Conservation (phyloP, 2,329 filamentous ascomycete species). For the Fusarium drepaniforme region DNA sequence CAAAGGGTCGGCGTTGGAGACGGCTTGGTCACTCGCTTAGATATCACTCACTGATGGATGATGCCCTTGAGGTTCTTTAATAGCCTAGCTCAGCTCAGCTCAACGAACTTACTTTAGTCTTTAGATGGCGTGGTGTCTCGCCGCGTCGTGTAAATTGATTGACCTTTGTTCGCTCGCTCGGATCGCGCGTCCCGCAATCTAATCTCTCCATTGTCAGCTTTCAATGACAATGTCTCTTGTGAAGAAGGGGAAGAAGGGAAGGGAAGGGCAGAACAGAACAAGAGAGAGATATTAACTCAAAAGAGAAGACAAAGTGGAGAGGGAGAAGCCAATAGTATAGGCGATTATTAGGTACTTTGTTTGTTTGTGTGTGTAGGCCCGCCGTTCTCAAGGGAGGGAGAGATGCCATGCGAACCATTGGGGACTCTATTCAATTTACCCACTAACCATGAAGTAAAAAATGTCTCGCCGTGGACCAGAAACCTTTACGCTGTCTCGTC, state of each 20-base stretch:
- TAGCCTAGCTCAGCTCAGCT: slow-evolving; percentile 11
- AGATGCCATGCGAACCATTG: slow-evolving; percentile 8
- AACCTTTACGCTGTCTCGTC: slow-evolving; percentile 23
- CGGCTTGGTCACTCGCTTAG: slow-evolving; percentile 47
- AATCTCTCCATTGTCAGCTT: slow-evolving; percentile 18
- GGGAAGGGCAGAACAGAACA: neutral
- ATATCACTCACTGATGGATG: slow-evolving; percentile 28
- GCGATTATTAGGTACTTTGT: slow-evolving; percentile 27
- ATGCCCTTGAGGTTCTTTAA: slow-evolving; percentile 34
- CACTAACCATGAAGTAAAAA: slow-evolving; percentile 1
- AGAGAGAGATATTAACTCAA: neutral
- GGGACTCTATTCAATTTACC: neutral
- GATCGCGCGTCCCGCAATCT: slow-evolving; percentile 25
- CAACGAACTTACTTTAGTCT: slow-evolving; percentile 4
- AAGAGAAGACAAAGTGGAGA: slow-evolving; percentile 15
- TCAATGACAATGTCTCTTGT: slow-evolving; percentile 21
- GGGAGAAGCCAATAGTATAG: slow-evolving; percentile 38
- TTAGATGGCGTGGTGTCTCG: slow-evolving; percentile 11
- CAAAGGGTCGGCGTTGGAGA: slow-evolving; percentile 47
- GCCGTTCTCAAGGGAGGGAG: slow-evolving; percentile 28
- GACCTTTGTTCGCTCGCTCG: slow-evolving; percentile 14
- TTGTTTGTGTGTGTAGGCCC: neutral
- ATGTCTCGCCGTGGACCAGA: slow-evolving; percentile 26
- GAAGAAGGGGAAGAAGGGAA: neutral
- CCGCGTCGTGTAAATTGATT: slow-evolving; percentile 30